Evolutionary conservation across 2,329 filamentous ascomycete species (phyloP).

Genomic region (Paracoccidioides brasiliensis): DNA sequence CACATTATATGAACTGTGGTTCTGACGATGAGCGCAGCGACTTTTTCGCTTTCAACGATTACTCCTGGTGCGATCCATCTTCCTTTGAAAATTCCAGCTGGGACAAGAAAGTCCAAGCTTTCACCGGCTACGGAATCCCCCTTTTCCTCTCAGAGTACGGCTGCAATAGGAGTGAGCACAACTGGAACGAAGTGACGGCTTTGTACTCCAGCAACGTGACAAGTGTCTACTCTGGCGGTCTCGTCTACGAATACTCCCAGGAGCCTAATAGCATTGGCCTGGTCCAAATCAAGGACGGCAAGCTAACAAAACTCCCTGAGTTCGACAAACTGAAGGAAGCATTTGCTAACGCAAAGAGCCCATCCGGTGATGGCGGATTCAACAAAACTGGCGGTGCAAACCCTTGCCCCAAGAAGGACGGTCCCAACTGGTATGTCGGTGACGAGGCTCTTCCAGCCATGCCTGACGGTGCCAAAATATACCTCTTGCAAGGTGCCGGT

Average conservation of each 20-base stretch:
- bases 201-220: conserved; percentile 80
- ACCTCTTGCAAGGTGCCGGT: conserved; percentile 44
- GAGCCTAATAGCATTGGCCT: conserved; percentile 71
- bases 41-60: conserved; percentile 83
- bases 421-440: conserved; percentile 44
- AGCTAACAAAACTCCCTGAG: conserved; percentile 42
- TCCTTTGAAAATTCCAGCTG: conserved; percentile 66
- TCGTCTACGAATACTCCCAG: conserved; percentile 88
- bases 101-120: conserved; percentile 79
- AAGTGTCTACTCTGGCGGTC: conserved; percentile 79
- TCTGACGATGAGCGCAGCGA: conserved; percentile 70
- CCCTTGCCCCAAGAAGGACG: conserved; percentile 40
- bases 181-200: conserved; percentile 65
- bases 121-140: conserved; percentile 72
- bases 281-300: conserved; percentile 48
- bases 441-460: conserved; percentile 39
- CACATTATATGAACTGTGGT: conserved; percentile 88
- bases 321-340: conserved; percentile 46
- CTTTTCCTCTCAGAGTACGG: conserved; percentile 95
- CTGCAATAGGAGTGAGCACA: conserved; percentile 68
- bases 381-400: conserved; percentile 40
- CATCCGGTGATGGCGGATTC: conserved; percentile 46
- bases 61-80: conserved; percentile 63
- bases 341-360: conserved; percentile 38
- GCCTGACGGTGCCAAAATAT: conserved; percentile 42